phyloP scores from a whole-genome alignment of 441 rosid genomes.

The Melastoma candidum region DNA sequence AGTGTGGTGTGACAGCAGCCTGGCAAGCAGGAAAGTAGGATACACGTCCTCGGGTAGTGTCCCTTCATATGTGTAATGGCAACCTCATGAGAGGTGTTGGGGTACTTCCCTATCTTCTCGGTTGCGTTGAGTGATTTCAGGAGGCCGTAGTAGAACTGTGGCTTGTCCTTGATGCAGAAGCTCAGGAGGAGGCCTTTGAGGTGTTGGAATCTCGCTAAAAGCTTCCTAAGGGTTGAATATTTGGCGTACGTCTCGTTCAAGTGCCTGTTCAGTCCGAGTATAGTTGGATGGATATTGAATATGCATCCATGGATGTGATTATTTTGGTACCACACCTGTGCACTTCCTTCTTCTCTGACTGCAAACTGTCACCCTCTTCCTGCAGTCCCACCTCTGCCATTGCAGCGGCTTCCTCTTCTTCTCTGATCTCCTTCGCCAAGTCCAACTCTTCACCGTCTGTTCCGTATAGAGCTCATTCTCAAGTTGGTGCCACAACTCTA shows the following conservation, averaged over 20 bases:
- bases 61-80: not conserved
- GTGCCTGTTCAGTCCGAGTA: slow-evolving; percentile 5
- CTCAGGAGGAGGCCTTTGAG: not conserved
- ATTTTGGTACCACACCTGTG: too few species aligned
- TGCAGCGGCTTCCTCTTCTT: too few species aligned
- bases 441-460: too few species aligned
- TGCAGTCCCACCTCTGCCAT: too few species aligned
- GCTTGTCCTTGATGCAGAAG: not conserved
- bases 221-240: not conserved
- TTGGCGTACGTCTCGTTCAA: not conserved
- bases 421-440: too few species aligned
- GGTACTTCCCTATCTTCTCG: not conserved
- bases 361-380: too few species aligned
- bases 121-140: slow-evolving; percentile 8
- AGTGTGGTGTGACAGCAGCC: slow-evolving; percentile 16
- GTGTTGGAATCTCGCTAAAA: not conserved
- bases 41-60: accelerated
- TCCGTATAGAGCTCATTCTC: too few species aligned
- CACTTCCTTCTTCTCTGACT: too few species aligned
- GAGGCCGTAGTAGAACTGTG: not conserved
- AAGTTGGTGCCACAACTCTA: too few species aligned
- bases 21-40: not conserved
- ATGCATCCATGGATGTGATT: too few species aligned
- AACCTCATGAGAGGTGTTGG: not conserved
- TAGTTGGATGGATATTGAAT: slow-evolving; percentile 1